Evolutionary conservation across 164 flowering plant genomes (phyloP).

Genomic region (Malania oleifera): DNA sequence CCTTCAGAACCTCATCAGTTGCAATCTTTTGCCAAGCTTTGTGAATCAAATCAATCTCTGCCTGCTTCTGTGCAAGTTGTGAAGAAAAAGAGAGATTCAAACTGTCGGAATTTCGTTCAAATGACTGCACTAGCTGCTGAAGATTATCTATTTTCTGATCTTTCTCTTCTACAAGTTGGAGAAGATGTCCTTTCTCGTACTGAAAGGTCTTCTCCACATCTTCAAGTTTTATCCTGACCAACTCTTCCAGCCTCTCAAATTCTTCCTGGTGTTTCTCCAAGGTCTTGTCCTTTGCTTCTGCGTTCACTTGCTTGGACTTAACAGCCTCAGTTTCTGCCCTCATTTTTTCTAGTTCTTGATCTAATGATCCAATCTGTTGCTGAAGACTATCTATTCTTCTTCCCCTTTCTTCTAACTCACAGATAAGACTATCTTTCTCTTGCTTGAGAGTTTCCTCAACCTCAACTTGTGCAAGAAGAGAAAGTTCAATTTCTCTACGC

Average conservation of each 20-base stretch:
- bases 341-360: conserved; percentile 16
- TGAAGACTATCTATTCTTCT: conserved; percentile 29
- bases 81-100: conserved; percentile 27
- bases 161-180: conserved; percentile 31
- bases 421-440: conserved; percentile 32
- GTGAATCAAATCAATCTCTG: conserved; percentile 21
- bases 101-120: conserved; percentile 36
- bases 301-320: conserved; percentile 14
- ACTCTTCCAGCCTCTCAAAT: conserved; percentile 38
- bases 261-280: conserved; percentile 26
- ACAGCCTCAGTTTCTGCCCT: conserved; percentile 9
- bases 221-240: conserved; percentile 44
- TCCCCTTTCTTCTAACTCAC: conserved; percentile 32
- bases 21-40: conserved; percentile 42
- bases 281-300: conserved; percentile 16
- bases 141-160: conserved; percentile 31
- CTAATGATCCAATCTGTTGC: conserved; percentile 22
- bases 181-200: conserved; percentile 32
- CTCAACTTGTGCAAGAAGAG: conserved; percentile 52
- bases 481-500: conserved; percentile 51
- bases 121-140: conserved; percentile 24
- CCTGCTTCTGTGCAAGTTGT: conserved; percentile 32
- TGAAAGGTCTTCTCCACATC: conserved; percentile 29
- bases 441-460: conserved; percentile 36
- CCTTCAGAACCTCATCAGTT: conserved; percentile 26